Base-by-base conservation (phyloP, 2,329 filamentous ascomycete species). In the Geosmithia morbida region DNA sequence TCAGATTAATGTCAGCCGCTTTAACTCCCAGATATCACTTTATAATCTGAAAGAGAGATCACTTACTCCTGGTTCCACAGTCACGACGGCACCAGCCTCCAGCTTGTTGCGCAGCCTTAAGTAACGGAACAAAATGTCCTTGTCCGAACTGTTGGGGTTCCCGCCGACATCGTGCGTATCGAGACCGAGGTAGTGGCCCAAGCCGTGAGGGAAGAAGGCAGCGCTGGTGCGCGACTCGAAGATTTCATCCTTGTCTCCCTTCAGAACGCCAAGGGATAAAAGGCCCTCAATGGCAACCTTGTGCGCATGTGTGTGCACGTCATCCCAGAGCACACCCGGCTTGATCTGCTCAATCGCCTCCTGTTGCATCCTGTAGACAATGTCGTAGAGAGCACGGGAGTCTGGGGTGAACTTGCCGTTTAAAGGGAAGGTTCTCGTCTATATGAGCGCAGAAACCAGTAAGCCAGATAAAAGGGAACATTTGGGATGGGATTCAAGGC, bases 121-220 rank as follows among this genome's bases (percentile, higher is more conserved):
- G 59, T 96, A 97, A 47, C 79, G 75, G 66, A 96, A 97, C 74
- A 96, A 79, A 37, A 77, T 70, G 61, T 98, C 89, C 50, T 75
- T 69, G 59, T 98, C 92, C 8, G 71, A 70, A 56, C 85, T 87
- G 63, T 89, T 83, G 37, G 85, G 72, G 60, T 87, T 81, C 19
- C 85, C 86, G 51, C 84, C 85, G 0, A 81, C 85, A 58, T 96
- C 89, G 61, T 96, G 89, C 2, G 88, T 94, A 61, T 96, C 89
- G 74, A 96, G 83, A 51, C 89, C 89, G 10, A 96, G 70, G 61
- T 94, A 90, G 64, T 96, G 89, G 0, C 89, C 89, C 1, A 96
- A 68, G 0, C 89, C 89, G 61, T 96, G 89, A 1, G 89, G 89
- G 59, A 95, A 86, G 69, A 96, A 96, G 2, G 88, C 89, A 20